A percentile compares a stretch with the other conserved stretches of the same genome.
These are phyloP conservation scores for Actinomortierella wolfii DNA, from an alignment of 371 early-diverging fungal species.

Conservation along the genomic window DNA sequence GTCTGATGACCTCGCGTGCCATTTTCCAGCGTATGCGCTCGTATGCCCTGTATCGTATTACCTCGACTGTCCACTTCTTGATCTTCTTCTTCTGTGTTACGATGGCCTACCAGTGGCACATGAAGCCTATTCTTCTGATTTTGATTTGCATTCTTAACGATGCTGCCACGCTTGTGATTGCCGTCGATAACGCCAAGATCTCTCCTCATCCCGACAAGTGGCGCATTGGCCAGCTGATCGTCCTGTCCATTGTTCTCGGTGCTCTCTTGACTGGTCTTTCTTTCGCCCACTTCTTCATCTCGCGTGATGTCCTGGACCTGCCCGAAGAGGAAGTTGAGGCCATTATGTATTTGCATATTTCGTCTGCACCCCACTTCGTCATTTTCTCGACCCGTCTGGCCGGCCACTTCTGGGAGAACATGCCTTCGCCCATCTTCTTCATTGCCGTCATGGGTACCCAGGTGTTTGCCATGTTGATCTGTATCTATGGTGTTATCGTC, in stretches of 20 bases:
- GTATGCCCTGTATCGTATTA: slow-evolving; percentile 87
- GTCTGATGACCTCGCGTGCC: slow-evolving; percentile 77
- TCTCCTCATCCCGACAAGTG: slow-evolving; percentile 83
- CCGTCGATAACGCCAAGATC: slow-evolving; percentile 84
- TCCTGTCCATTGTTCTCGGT: slow-evolving; percentile 69
- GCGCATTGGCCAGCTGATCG: slow-evolving; percentile 83
- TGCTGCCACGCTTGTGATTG: slow-evolving; percentile 83
- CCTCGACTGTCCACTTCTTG: slow-evolving; percentile 86
- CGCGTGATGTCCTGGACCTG: slow-evolving; percentile 14
- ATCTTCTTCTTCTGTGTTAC: slow-evolving; percentile 87
- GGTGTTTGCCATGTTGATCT: slow-evolving; percentile 87
- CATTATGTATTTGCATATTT: slow-evolving; percentile 86
- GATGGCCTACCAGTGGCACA: slow-evolving; percentile 65
- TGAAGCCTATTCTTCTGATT: slow-evolving; percentile 73
- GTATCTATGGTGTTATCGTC: slow-evolving; percentile 69
- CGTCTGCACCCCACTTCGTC: slow-evolving; percentile 91
- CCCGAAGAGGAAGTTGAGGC: slow-evolving; percentile 53
- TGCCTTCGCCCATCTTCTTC: slow-evolving; percentile 83
- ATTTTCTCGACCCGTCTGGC: slow-evolving; percentile 92
- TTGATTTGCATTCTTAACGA: slow-evolving; percentile 83
- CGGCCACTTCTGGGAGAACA: slow-evolving; percentile 82
- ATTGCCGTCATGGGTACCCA: slow-evolving; percentile 89
- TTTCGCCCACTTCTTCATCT: slow-evolving; percentile 74
- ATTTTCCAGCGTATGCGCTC: slow-evolving; percentile 91
- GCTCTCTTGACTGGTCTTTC: slow-evolving; percentile 67